Evolutionary conservation across 176 grass and related monocot genomes (phyloP).

Genomic region (Aechmea fasciata): DNA sequence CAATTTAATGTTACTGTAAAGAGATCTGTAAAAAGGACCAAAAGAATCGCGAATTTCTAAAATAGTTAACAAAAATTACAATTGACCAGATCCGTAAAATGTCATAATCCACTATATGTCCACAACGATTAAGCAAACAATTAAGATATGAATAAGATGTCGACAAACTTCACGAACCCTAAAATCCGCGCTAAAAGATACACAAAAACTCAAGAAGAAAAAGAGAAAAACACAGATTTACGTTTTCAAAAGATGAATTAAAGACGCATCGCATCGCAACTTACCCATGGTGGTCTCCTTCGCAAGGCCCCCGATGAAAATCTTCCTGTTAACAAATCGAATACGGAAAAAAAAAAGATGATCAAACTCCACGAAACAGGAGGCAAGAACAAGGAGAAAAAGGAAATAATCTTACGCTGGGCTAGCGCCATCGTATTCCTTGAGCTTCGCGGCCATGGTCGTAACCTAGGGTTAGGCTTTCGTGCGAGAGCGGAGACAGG

Average conservation of each 20-base stretch:
- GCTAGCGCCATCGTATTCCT: slow-evolving; percentile 70
- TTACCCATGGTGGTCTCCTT: slow-evolving; percentile 68
- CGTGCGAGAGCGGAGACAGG: not conserved
- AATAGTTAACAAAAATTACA: too few relatives aligned
- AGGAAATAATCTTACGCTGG: slow-evolving; percentile 41
- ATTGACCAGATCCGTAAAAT: too few relatives aligned
- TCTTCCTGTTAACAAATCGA: slow-evolving; percentile 43
- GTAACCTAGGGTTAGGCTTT: slow-evolving; percentile 24
- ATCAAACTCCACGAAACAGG: not conserved
- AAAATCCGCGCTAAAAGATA: not conserved
- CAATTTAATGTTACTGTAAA: too few relatives aligned
- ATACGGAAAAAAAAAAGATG: not conserved
- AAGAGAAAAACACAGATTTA: not conserved
- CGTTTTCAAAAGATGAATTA: not conserved
- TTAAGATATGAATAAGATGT: too few relatives aligned
- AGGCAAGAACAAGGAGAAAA: not conserved
- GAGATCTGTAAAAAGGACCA: too few relatives aligned
- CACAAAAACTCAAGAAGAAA: not conserved
- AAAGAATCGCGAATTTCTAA: too few relatives aligned
- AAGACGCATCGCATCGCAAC: slow-evolving; percentile 7
- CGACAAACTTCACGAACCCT: not conserved
- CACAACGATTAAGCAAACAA: too few relatives aligned
- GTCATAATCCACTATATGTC: too few relatives aligned
- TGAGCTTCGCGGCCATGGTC: slow-evolving; percentile 45
- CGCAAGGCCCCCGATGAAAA: slow-evolving; percentile 76